phyloP scores from a whole-genome alignment of 495 filamentous ascomycete species.

The Hypoxylon cercidicola region DNA sequence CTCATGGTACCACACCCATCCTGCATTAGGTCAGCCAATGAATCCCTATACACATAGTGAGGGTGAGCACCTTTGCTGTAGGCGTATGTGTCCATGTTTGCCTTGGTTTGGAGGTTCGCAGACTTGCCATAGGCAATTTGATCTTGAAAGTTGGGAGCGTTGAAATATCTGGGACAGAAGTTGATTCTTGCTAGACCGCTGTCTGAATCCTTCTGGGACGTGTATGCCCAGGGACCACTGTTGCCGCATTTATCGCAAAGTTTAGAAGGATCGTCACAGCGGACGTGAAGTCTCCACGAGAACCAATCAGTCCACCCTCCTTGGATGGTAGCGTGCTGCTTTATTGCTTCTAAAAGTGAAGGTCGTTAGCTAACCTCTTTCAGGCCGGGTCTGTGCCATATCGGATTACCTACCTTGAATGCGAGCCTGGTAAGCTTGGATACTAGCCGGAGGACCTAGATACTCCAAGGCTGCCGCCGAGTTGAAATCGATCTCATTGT shows the following conservation, averaged over 20 bases:
- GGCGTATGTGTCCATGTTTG: constrained; percentile 2
- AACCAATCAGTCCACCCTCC: constrained; percentile 10
- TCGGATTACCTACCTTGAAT: background rate
- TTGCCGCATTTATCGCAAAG: constrained; percentile 4
- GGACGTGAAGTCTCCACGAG: constrained; percentile 6
- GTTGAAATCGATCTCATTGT: constrained; percentile 11
- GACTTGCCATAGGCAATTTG: constrained; percentile 4
- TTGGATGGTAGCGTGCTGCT: constrained; percentile 5
- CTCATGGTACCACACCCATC: constrained; percentile 6
- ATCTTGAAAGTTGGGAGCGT: background rate
- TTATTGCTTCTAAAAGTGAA: constrained; percentile 1
- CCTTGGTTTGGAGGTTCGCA: background rate
- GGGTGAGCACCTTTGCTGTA: background rate
- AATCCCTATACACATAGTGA: background rate
- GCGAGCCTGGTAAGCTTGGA: background rate
- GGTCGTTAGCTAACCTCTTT: background rate
- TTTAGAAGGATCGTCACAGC: constrained; percentile 7
- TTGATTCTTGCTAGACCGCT: constrained; percentile 10
- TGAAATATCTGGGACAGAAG: constrained; percentile 14
- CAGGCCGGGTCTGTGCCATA: background rate
- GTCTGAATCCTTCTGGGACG: background rate
- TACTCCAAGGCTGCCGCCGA: constrained; percentile 9
- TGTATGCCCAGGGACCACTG: constrained; percentile 5
- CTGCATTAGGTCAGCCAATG: background rate
- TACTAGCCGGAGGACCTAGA: background rate